Conservation (phyloP, 768 basidiomycete species). For the Leucosporidium yakuticum region DNA sequence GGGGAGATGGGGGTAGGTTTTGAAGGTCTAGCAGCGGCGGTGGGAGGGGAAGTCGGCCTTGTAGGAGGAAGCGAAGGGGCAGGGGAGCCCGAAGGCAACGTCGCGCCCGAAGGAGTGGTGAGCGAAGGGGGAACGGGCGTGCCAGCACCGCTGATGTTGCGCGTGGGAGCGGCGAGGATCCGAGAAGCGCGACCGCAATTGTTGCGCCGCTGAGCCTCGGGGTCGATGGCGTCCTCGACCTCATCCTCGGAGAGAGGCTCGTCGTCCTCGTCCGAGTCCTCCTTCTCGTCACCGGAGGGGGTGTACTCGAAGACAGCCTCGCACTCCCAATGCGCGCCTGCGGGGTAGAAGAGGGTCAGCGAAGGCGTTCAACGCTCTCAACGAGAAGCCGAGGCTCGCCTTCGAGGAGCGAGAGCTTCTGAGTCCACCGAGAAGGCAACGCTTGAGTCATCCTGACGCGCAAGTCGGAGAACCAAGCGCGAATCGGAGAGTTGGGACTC, state of each 20-base stretch:
- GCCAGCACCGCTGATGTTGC: neutral
- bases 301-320: constrained; percentile 35
- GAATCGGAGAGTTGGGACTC: neutral
- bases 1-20: too few species aligned
- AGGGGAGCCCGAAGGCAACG: neutral
- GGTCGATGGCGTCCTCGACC: constrained; percentile 7
- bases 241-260: neutral
- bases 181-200: neutral
- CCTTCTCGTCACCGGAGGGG: constrained; percentile 23
- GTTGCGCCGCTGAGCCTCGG: neutral
- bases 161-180: neutral
- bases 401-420: constrained; percentile 31
- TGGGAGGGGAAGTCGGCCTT: neutral
- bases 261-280: constrained; percentile 21
- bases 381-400: neutral
- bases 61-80: neutral
- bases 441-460: neutral
- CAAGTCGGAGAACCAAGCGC: neutral
- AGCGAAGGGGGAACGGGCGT: neutral
- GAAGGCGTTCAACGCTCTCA: neutral
- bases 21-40: too few species aligned
- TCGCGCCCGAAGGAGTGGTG: neutral
- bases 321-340: constrained; percentile 34
- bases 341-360: neutral
- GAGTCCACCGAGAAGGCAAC: constrained; percentile 18